A percentile compares a stretch with the other conserved stretches of the same genome.
Conservation (phyloP, 371 early-diverging fungal species). For the Lichtheimia ramosa region DNA sequence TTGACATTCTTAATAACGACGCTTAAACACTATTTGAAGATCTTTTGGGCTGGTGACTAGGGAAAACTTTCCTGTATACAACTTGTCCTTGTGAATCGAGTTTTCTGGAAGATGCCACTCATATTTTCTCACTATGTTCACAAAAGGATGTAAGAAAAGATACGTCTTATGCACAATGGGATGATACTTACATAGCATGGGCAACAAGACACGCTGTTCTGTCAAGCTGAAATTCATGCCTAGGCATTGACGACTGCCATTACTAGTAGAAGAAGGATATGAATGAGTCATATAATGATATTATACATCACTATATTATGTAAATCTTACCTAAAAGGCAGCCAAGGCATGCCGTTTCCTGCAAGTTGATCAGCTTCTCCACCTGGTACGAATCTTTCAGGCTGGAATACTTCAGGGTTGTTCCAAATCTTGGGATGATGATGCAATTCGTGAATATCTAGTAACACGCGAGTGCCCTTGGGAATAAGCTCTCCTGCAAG, state of each 20-base stretch:
- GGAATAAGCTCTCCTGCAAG: constrained; percentile 11
- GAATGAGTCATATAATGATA: no score
- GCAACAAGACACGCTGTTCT: constrained; percentile 16
- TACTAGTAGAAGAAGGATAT: neutral
- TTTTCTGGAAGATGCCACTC: constrained; percentile 1
- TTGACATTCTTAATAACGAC: neutral
- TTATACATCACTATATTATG: neutral
- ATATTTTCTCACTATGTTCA: neutral
- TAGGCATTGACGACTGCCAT: constrained; percentile 10
- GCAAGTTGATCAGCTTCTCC: constrained; percentile 12
- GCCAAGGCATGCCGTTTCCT: constrained; percentile 2
- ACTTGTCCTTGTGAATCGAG: constrained; percentile 9
- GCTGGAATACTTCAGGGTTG: constrained; percentile 16
- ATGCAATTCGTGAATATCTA: constrained; percentile 17
- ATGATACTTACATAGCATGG: constrained; percentile 18
- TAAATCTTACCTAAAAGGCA: constrained; percentile 53
- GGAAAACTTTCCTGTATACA: neutral
- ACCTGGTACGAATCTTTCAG: constrained; percentile 13
- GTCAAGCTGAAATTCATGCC: constrained; percentile 28
- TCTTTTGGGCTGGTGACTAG: neutral
- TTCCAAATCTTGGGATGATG: constrained; percentile 13
- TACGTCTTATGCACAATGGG: neutral
- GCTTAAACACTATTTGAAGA: constrained; percentile 6
- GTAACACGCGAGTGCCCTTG: constrained; percentile 2
- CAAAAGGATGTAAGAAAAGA: constrained; percentile 1